Conservation (phyloP, 2,329 filamentous ascomycete genomes). For the Leptodontidium sp. region DNA sequence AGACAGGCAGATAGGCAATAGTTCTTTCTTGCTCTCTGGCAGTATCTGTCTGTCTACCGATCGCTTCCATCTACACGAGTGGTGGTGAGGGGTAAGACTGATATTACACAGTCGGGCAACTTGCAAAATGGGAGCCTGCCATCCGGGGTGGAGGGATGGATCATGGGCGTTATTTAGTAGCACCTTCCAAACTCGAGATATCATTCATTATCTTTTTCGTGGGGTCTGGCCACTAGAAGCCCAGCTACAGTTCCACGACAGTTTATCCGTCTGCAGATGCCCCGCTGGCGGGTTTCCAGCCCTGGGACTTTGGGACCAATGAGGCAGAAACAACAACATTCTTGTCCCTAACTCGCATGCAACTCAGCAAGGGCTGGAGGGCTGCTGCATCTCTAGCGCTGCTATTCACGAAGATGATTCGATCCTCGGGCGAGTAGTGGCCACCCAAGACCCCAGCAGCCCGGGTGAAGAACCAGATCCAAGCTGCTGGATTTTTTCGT, state of each 20-base stretch:
- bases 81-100: conserved; percentile 7
- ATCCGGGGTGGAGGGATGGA: conserved; percentile 1
- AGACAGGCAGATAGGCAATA: not conserved
- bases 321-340: not conserved
- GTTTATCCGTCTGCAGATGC: conserved; percentile 12
- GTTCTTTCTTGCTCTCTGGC: not conserved
- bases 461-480: conserved; percentile 21
- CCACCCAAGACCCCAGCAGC: not conserved
- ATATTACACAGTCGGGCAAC: not conserved
- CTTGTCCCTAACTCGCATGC: not conserved
- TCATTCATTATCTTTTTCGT: conserved; percentile 1
- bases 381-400: conserved; percentile 8
- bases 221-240: conserved; percentile 9
- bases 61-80: not conserved
- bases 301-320: conserved; percentile 9
- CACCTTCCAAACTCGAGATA: conserved; percentile 13
- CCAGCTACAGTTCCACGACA: conserved; percentile 2
- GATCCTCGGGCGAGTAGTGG: conserved; percentile 9
- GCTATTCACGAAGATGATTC: not conserved
- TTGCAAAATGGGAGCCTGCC: conserved; percentile 4
- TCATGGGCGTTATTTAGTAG: not conserved
- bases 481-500: conserved; percentile 31
- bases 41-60: not conserved
- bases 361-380: conserved; percentile 8
- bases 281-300: not conserved